phyloP scores from a whole-genome alignment of 2,329 filamentous ascomycete species.

The Ophiostoma novo-ulmi region DNA sequence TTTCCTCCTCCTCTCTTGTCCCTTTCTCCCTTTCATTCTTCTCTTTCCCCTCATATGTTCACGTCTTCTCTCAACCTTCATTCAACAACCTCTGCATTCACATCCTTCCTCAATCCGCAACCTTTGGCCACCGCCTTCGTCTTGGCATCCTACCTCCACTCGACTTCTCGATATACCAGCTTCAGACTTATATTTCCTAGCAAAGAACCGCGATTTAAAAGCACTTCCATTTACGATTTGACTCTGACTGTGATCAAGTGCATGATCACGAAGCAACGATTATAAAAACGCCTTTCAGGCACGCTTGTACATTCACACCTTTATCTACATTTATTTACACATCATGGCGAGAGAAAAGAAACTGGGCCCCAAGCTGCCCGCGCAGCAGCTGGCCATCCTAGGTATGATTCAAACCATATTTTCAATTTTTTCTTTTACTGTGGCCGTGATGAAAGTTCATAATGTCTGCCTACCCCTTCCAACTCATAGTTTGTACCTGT shows the following conservation, averaged over 20 bases:
- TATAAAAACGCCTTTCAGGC: background rate
- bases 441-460: conserved; percentile 9
- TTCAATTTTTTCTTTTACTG: background rate
- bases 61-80: background rate
- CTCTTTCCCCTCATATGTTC: background rate
- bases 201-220: background rate
- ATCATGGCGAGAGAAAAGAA: conserved; percentile 29
- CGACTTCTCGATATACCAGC: conserved; percentile 7
- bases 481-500: background rate
- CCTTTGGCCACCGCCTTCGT: background rate
- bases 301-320: background rate
- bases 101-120: background rate
- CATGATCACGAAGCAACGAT: background rate
- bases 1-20: background rate
- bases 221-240: background rate
- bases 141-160: background rate
- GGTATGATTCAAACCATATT: conserved; percentile 45
- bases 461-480: background rate
- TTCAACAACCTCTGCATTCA: background rate
- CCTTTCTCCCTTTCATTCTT: background rate
- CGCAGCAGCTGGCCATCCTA: conserved; percentile 71
- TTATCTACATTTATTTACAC: background rate
- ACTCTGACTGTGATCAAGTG: background rate
- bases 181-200: background rate
- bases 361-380: conserved; percentile 59